Evolutionary conservation across 169 alveolate species (phyloP), one percentile per base, ranked within the genome.

Genomic region (Theileria annulata): DNA sequence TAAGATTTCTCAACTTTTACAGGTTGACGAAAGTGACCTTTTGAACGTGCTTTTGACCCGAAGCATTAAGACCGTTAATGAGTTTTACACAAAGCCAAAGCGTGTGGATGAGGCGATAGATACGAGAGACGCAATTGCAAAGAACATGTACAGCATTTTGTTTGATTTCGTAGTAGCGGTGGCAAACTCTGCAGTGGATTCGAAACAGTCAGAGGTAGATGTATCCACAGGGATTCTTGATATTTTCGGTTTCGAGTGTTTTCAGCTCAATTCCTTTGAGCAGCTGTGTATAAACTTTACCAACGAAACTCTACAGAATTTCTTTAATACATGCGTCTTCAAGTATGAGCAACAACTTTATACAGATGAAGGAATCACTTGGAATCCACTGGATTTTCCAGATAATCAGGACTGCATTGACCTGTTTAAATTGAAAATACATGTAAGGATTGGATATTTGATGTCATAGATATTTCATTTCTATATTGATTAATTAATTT

Each of bases 191-290:
- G 92, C 98, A 3, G 95, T 97, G 54, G 91, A 87, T 21, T 72
- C 87, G 30, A 42, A 47, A 21, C 77, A 66, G 71, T 25, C 48
- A 4, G 15, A 60, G 4, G 69, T 60, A 33, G 69, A 60, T 33
- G 67, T 78, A 87, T 92, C 90, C 66, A 93, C 97, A 63, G 99
- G 99, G 8, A 91, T 97, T 19, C 88, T 97, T 70, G 99, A 98
- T 79, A 98, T 98, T 37, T 98, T 96, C 79, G 99, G 99, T 17
- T 98, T 98, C 79, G 99, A 98, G 93, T 97, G 98, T 21, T 98
- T 98, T 89, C 93, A 96, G 66, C 58, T 83, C 37, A 98, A 98
- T 90, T 93, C 97, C 23, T 96, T 95, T 75, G 99, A 97, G 88
- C 99, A 98, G 91, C 91, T 98, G 35, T 97, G 98, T 85, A 98